A percentile compares a stretch with the other conserved stretches of the same genome.
Conservation (phyloP, 2,329 filamentous ascomycete genomes). For the Diaporthe sp. region DNA sequence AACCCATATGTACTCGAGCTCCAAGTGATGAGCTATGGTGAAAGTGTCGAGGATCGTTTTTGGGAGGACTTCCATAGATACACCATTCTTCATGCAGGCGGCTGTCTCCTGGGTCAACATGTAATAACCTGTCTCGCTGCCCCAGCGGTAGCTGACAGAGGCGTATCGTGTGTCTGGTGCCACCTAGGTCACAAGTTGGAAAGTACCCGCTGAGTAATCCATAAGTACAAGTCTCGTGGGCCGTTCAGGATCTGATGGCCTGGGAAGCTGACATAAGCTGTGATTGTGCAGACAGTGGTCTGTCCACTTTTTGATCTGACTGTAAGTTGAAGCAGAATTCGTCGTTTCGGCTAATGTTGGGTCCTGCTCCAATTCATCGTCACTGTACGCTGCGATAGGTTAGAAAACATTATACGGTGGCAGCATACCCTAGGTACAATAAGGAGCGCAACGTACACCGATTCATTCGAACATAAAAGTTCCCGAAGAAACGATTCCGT, state of each 20-base stretch:
- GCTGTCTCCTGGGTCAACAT: slow-evolving; percentile 4
- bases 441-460: background rate
- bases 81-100: background rate
- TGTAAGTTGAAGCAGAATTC: background rate
- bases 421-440: background rate
- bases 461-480: background rate
- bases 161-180: background rate
- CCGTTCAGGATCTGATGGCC: background rate
- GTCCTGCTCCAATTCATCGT: too few relatives aligned
- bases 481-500: rapidly evolving
- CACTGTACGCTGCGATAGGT: background rate
- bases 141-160: slow-evolving; percentile 30
- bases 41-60: background rate
- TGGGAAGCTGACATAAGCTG: background rate
- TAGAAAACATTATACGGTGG: background rate
- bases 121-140: background rate
- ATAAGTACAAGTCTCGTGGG: background rate
- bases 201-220: background rate
- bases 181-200: background rate
- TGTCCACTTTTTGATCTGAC: background rate
- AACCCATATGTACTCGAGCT: slow-evolving; percentile 16
- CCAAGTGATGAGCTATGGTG: background rate
- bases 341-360: background rate
- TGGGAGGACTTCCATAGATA: background rate
- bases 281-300: background rate